Evolutionary conservation across 208 protist genomes (phyloP), one percentile per base, ranked within the genome.

Genomic region (Trypanosomatidae sp.): DNA sequence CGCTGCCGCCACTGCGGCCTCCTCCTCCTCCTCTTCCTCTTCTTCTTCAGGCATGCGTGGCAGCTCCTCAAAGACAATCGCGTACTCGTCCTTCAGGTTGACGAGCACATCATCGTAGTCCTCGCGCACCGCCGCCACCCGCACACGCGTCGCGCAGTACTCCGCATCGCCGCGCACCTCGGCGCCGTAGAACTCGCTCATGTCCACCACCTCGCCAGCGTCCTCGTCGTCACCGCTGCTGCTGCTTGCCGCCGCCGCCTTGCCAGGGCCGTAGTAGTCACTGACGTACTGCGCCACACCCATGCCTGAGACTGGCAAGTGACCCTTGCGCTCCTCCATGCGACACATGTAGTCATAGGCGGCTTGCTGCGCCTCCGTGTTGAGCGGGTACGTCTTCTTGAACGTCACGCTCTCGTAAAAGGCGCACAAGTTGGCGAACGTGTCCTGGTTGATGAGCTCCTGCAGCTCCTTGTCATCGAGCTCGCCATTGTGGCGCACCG

Each of bases 351-450:
- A 43, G 15, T 56, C 55, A 44, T 60, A 76, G 26, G 28, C 50
- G 6, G 43, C 39, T 40, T 64, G 49, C 54, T 81, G 72, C 53
- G 68, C 53, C n/a, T 50, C 30, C 2, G 72, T 84, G 63, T 82
- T 87, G 40, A 87, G 51, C 6, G 69, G 71, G 45, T 45, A 61
- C 6, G 73, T 73, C 57, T 66, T 66, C 47, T 69, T 66, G 44
- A 61, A 61, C 15, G 66, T 78, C 16, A 83, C 52, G 43, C 66
- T 70, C 56, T 84, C 70, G 58, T 84, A 88, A 59, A 76, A 77
- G 25, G 48, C 56, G 26, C 37, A 61, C 25, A 88, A 54, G 15
- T 54, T 54, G n/a, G 60, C 43, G 60, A 75, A 84, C 40, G 58
- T 38, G 21, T 50, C 62, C n/a, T 69, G 62, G 53, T 88, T 70